Evolutionary conservation across 345 rosid genomes (phyloP), one percentile per base, ranked within the genome.

Genomic region (Anacardium occidentale): DNA sequence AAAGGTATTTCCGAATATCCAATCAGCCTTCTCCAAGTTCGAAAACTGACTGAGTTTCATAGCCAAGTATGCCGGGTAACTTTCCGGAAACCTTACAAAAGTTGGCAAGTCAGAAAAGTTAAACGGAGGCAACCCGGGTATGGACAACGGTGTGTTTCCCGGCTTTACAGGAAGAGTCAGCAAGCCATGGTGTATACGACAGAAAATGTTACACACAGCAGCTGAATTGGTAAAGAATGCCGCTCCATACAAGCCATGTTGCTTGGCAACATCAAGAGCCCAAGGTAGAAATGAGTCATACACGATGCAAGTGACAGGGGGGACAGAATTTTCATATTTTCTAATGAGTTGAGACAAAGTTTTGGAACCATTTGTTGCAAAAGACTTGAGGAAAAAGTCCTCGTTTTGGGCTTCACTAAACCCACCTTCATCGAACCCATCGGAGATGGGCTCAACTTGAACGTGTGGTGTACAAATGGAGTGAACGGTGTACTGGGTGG

Each of bases 281-380:
- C 94, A 89, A 0, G 92, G 91, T 45, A 91, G 69, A 51, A 91
- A 91, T 21, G 97, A 86, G 56, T 91, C 94, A 22, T 89, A 91
- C 20, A 91, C 89, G 7, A 91, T 68, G 4, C 88, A 89, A 59
- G 65, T 76, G 42, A 89, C 78, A 0, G 90, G 92, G 6, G 57
- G 68, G 64, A 44, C 66, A 0, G 90, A 69, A 64, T 76, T 47
- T 62, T 77, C 25, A 73, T 73, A 86, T 48, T 70, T 86, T 26
- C 63, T 22, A 66, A 89, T 76, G 11, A 91, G 62, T 15, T 70
- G 62, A 2, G 91, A 83, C 58, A 91, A 77, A 15, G 94, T 81
- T 59, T 64, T 67, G 15, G 90, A 80, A 56, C 94, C 97, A 25
- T 84, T 72, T 44, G 68, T 64, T 34, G 72, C 32, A 71, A 89